Percentiles rank a stretch among this genome's conserved stretches.
Evolutionary conservation across 257 asterid species (phyloP).

Genomic region (Schizonepeta tenuifolia): DNA sequence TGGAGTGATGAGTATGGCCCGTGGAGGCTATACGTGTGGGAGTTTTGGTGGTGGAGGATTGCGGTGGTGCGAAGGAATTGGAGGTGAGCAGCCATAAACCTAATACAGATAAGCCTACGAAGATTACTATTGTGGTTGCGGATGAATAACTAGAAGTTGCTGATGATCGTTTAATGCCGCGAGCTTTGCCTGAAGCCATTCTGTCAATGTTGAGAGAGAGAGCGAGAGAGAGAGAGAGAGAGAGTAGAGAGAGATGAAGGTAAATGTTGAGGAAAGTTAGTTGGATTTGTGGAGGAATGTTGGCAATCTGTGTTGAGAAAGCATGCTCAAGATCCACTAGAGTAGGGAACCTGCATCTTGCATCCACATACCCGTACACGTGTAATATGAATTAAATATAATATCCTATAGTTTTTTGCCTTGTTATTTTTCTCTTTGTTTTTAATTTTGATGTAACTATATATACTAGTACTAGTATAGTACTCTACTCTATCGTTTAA

Average conservation of each 20-base stretch:
- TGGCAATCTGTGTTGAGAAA: conserved; percentile 5
- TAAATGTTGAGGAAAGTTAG: conserved; percentile 16
- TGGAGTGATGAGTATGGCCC: conserved; percentile 29
- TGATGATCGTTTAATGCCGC: conserved; percentile 57
- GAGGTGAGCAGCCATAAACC: conserved; percentile 72
- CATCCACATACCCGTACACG: no score
- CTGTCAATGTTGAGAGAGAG: background rate
- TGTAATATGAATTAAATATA: no score
- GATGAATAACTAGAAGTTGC: conserved; percentile 49
- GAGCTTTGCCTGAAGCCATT: conserved; percentile 53
- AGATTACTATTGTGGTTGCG: conserved; percentile 52
- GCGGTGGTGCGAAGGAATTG: conserved; percentile 47
- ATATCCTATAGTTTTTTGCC: no score
- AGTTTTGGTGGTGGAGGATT: conserved; percentile 33
- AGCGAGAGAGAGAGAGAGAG: conserved; percentile 7
- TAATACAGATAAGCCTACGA: conserved; percentile 56
- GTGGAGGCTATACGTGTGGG: conserved; percentile 25
- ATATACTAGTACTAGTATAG: no score
- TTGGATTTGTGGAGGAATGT: conserved; percentile 32
- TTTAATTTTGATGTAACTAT: no score
- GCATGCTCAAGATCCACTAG: conserved; percentile 60
- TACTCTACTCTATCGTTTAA: no score
- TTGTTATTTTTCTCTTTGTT: no score
- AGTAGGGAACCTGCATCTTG: no score
- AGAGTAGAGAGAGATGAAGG: conserved; percentile 9